These are phyloP conservation scores for Ascochyta fabae DNA, from an alignment of 2,329 filamentous ascomycete species.

Conservation along the genomic window DNA sequence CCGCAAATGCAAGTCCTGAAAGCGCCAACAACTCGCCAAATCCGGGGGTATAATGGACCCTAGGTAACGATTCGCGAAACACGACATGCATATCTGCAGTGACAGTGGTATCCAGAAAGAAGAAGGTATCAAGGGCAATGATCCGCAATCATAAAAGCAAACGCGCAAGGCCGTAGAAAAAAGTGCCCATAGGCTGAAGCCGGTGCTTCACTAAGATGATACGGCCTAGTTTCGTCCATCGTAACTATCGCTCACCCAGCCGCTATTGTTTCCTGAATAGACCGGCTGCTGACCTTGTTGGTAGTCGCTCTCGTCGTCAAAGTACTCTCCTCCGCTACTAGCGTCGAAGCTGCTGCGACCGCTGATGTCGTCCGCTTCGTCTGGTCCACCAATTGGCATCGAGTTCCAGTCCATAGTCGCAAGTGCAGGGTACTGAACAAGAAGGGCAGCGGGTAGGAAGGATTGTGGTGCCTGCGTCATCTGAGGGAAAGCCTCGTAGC, in stretches of 20 bases:
- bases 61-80: slow-evolving; percentile 4
- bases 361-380: slow-evolving; percentile 69
- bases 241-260: slow-evolving; percentile 46
- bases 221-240: slow-evolving; percentile 10
- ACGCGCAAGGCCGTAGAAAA: slow-evolving; percentile 11
- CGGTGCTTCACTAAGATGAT: too few species aligned
- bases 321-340: slow-evolving; percentile 72
- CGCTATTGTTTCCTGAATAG: slow-evolving; percentile 38
- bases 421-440: slow-evolving; percentile 93
- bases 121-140: slow-evolving; percentile 13
- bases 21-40: slow-evolving; percentile 4
- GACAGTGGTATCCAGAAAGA: slow-evolving; percentile 28
- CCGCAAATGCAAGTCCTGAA: slow-evolving; percentile 3
- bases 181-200: background rate
- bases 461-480: slow-evolving; percentile 40
- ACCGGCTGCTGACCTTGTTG: slow-evolving; percentile 35
- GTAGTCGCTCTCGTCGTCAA: slow-evolving; percentile 70
- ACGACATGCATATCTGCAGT: slow-evolving; percentile 18
- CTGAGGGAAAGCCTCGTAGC: slow-evolving; percentile 42
- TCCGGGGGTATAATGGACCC: slow-evolving; percentile 18
- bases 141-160: slow-evolving; percentile 5
- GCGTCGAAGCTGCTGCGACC: slow-evolving; percentile 80
- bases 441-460: slow-evolving; percentile 80
- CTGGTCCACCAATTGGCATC: slow-evolving; percentile 67
- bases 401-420: slow-evolving; percentile 86